Evolutionary conservation across 2,329 filamentous ascomycete species (phyloP).

Genomic region (Pseudocercospora musae): DNA sequence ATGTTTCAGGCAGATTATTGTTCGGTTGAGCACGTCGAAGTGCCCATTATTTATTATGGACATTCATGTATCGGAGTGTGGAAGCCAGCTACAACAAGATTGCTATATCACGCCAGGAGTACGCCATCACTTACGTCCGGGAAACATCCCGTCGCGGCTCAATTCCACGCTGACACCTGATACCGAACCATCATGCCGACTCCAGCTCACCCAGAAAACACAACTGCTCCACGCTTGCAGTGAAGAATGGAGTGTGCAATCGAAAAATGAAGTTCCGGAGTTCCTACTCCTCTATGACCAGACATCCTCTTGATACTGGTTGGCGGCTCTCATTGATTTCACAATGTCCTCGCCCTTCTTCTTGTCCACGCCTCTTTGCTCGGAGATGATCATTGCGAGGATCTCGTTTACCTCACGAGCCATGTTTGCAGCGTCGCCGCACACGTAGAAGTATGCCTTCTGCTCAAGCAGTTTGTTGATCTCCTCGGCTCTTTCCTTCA

Average conservation of each 20-base stretch:
- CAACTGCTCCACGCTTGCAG: not conserved
- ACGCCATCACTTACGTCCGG: not conserved
- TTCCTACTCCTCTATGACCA: conserved; percentile 51
- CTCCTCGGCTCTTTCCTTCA: conserved; percentile 78
- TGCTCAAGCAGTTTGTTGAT: conserved; percentile 84
- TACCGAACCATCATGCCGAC: not conserved
- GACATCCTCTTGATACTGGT: conserved; percentile 88
- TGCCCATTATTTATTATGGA: not conserved
- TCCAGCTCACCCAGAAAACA: not conserved
- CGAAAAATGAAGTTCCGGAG: not conserved
- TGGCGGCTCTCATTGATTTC: conserved; percentile 91
- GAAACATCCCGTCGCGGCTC: not conserved
- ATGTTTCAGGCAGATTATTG: conserved; percentile 1
- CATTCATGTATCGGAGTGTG: not conserved
- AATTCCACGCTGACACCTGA: conserved; percentile 1
- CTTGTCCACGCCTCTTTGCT: conserved; percentile 76
- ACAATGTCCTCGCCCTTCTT: conserved; percentile 93
- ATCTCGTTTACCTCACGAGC: conserved; percentile 58
- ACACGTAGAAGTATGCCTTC: conserved; percentile 94
- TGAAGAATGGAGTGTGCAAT: not conserved
- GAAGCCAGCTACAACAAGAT: not conserved
- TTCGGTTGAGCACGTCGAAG: not conserved
- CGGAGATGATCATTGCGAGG: conserved; percentile 81
- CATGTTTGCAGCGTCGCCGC: conserved; percentile 91
- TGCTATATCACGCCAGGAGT: not conserved